Evolutionary conservation across 2,329 filamentous ascomycete genomes (phyloP).

Genomic region (Colletotrichum godetiae): DNA sequence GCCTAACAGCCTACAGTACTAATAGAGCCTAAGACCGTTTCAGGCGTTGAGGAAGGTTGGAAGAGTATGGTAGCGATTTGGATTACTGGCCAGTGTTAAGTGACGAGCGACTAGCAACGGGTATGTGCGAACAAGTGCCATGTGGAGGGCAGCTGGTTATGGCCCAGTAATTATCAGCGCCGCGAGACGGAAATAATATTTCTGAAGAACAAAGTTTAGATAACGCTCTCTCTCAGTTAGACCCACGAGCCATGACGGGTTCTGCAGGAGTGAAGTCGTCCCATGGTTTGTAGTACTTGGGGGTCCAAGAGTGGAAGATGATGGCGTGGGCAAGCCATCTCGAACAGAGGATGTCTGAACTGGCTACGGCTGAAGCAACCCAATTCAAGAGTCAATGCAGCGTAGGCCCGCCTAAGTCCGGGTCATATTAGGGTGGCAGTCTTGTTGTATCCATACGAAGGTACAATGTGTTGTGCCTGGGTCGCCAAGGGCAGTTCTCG

Average conservation of each 20-base stretch:
- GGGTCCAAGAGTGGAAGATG: neutral
- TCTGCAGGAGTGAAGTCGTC: neutral
- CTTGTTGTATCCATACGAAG: neutral
- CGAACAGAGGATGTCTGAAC: constrained; percentile 9
- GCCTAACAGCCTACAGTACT: no score
- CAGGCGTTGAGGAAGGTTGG: neutral
- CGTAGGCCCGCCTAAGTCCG: neutral
- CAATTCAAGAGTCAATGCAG: neutral
- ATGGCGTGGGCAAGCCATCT: neutral
- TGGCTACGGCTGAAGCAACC: neutral
- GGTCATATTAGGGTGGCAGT: neutral
- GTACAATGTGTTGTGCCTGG: neutral
- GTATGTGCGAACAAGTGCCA: neutral
- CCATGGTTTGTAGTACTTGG: neutral
- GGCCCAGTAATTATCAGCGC: neutral
- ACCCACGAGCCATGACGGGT: neutral
- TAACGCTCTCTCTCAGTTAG: neutral
- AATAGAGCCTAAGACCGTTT: neutral
- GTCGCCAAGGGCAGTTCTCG: neutral
- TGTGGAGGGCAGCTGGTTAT: neutral
- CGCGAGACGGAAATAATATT: neutral
- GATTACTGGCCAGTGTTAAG: neutral
- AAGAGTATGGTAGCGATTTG: neutral
- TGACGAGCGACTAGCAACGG: neutral
- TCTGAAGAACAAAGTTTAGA: neutral